Evolutionary conservation across 140 eudicot species (phyloP).

Genomic region (Anethum foeniculum): DNA sequence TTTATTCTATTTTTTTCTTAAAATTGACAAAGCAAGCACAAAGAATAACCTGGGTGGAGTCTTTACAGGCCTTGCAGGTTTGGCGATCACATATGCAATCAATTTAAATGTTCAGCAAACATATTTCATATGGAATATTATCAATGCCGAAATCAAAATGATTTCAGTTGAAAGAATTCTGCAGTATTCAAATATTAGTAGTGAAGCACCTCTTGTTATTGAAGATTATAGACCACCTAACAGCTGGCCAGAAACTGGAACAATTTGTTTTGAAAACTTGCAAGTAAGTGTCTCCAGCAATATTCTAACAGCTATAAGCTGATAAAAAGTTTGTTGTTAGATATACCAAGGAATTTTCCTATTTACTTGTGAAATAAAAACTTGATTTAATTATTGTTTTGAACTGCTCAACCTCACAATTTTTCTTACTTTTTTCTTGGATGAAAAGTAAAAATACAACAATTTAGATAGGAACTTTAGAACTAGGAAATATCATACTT

Average conservation of each 20-base stretch:
- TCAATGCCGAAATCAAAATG: constrained; percentile 96
- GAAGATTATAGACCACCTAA: constrained; percentile 59
- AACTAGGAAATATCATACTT: neutral
- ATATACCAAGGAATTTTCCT: neutral
- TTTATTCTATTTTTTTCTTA: neutral
- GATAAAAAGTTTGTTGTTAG: neutral
- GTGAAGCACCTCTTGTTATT: constrained; percentile 78
- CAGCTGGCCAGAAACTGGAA: constrained; percentile 82
- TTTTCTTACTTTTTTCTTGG: neutral
- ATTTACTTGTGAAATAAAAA: neutral
- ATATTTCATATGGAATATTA: constrained; percentile 86
- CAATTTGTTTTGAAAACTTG: constrained; percentile 57
- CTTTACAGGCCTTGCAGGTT: constrained; percentile 84
- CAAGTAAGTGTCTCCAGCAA: constrained; percentile 34
- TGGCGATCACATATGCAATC: constrained; percentile 91
- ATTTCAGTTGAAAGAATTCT: constrained; percentile 94
- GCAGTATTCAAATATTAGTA: constrained; percentile 77
- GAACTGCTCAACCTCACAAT: neutral
- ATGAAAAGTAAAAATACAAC: neutral
- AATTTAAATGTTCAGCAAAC: constrained; percentile 76
- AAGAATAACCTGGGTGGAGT: neutral
- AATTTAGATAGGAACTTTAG: neutral
- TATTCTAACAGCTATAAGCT: neutral
- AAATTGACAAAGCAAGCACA: neutral
- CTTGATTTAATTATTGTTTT: neutral